phyloP scores from a whole-genome alignment of 805 yeast species.

The Saccharomycopsis capsularis region DNA sequence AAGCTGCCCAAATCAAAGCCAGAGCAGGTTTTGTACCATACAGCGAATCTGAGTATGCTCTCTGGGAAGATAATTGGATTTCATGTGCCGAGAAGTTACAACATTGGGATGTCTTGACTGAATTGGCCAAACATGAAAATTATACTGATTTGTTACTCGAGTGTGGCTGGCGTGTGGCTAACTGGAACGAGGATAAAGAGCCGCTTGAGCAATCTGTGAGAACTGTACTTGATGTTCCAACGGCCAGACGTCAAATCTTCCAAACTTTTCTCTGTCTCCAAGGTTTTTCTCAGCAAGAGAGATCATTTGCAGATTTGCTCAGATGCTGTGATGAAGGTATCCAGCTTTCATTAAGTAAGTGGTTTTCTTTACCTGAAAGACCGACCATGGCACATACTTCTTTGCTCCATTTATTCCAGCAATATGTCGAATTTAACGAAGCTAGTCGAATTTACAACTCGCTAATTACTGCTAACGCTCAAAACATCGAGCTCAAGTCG shows the following conservation, averaged over 20 bases:
- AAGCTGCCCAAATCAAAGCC: slow-evolving; percentile 94
- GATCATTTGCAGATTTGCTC: slow-evolving; percentile 75
- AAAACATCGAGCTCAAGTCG: slow-evolving; percentile 82
- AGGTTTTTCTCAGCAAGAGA: slow-evolving; percentile 86
- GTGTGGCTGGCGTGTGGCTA: slow-evolving; percentile 99
- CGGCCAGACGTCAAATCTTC: slow-evolving; percentile 91
- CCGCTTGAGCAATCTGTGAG: slow-evolving; percentile 89
- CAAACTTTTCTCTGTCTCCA: slow-evolving; percentile 90
- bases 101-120: slow-evolving; percentile 97
- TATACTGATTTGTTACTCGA: slow-evolving; percentile 91
- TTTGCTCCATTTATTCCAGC: slow-evolving; percentile 88
- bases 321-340: slow-evolving; percentile 92
- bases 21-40: slow-evolving; percentile 92
- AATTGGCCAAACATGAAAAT: slow-evolving; percentile 95
- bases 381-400: slow-evolving; percentile 82
- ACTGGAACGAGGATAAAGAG: slow-evolving; percentile 93
- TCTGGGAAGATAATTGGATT: slow-evolving; percentile 99
- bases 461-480: slow-evolving; percentile 81
- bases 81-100: slow-evolving; percentile 93
- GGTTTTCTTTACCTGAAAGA: slow-evolving; percentile 80
- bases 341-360: slow-evolving; percentile 81
- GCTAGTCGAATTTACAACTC: slow-evolving; percentile 91
- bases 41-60: slow-evolving; percentile 86
- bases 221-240: slow-evolving; percentile 96
- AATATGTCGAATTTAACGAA: slow-evolving; percentile 94